Evolutionary conservation across 2,329 filamentous ascomycete species (phyloP).

Genomic region (Pseudogymnoascus sp.): DNA sequence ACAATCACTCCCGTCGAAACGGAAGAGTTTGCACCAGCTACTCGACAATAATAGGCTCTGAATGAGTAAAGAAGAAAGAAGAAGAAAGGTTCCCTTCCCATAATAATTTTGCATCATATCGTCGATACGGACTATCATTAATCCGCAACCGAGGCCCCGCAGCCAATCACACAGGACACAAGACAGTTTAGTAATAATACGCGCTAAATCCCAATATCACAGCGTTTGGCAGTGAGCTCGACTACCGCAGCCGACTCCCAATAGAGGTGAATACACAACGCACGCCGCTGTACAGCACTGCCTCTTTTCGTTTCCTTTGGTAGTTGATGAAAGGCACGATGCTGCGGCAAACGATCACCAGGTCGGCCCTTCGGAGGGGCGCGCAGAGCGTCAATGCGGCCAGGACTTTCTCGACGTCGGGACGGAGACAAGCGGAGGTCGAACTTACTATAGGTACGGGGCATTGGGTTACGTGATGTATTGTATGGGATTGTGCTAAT

Average conservation of each 20-base stretch:
- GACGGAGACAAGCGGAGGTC: conserved; percentile 77
- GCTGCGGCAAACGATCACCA: conserved; percentile 59
- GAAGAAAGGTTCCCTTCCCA: conserved; percentile 21
- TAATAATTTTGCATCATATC: conserved; percentile 10
- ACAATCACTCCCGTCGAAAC: conserved; percentile 33
- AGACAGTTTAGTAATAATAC: neutral
- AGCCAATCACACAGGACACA: conserved; percentile 7
- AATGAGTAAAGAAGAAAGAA: conserved; percentile 45
- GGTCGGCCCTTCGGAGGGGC: conserved; percentile 58
- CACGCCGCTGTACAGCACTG: conserved; percentile 17
- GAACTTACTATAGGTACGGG: conserved; percentile 86
- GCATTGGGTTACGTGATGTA: conserved; percentile 21
- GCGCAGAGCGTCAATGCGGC: conserved; percentile 50
- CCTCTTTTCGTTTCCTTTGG: conserved; percentile 31
- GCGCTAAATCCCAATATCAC: conserved; percentile 9
- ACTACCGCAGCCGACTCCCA: conserved; percentile 15
- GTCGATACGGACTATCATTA: neutral
- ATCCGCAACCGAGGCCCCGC: conserved; percentile 2
- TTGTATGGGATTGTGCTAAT: conserved; percentile 22
- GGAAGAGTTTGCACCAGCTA: conserved; percentile 21
- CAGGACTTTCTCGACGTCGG: conserved; percentile 74
- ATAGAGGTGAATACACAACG: conserved; percentile 13
- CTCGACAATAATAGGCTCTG: conserved; percentile 64
- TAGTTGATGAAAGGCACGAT: conserved; percentile 53
- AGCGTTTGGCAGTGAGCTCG: conserved; percentile 5